Conservation (phyloP, 306 rosid genomes). For the Ziziphus jujuba region DNA sequence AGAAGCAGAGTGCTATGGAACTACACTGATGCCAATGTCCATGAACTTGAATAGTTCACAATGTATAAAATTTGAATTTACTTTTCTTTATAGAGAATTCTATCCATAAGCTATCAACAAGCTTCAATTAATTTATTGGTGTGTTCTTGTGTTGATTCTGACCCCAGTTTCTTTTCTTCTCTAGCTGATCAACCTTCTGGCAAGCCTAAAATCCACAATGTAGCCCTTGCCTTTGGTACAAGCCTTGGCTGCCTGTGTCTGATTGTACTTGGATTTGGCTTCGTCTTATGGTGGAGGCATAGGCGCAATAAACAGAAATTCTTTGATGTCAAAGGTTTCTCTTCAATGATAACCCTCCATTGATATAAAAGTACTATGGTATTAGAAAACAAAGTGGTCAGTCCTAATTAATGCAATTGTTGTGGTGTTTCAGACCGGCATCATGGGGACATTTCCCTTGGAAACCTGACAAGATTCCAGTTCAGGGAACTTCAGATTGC, state of each 20-base stretch:
- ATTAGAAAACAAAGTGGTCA: background rate
- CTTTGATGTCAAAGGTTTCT: constrained; percentile 84
- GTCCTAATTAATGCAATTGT: constrained; percentile 4
- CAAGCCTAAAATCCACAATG: constrained; percentile 60
- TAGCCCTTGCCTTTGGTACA: constrained; percentile 83
- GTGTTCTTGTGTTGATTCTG: constrained; percentile 26
- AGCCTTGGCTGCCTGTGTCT: constrained; percentile 88
- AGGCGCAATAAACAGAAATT: constrained; percentile 65
- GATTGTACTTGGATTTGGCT: constrained; percentile 69
- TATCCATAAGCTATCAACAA: background rate
- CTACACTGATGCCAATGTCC: constrained; percentile 80
- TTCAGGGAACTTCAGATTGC: constrained; percentile 88
- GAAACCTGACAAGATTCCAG: constrained; percentile 84
- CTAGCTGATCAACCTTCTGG: constrained; percentile 52
- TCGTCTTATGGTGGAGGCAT: constrained; percentile 80
- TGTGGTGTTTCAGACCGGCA: constrained; percentile 50
- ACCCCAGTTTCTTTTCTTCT: constrained; percentile 40
- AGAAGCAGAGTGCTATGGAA: constrained; percentile 79
- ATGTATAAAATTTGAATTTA: constrained; percentile 37
- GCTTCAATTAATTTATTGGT: background rate
- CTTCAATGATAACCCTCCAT: background rate
- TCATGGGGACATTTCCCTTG: constrained; percentile 83
- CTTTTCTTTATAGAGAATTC: background rate
- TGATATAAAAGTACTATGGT: background rate
- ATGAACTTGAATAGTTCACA: constrained; percentile 77